phyloP scores from a whole-genome alignment of 257 asterid species.

The Fraxinus americana region DNA sequence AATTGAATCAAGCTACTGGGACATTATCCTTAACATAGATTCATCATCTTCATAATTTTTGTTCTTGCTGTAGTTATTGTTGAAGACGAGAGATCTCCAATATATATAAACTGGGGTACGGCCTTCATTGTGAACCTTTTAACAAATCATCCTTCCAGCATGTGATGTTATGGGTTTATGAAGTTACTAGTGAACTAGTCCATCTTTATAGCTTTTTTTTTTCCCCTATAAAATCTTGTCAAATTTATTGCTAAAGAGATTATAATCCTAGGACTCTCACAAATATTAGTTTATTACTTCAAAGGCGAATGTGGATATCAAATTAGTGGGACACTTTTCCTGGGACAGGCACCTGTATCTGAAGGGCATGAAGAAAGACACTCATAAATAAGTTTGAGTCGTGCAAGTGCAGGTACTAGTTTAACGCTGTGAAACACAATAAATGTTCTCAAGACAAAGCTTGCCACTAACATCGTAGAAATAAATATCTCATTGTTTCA shows the following conservation, averaged over 20 bases:
- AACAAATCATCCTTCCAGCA: conserved; percentile 2
- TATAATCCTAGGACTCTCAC: not conserved
- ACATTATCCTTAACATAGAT: conserved; percentile 6
- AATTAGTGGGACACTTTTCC: not conserved
- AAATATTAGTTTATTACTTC: not conserved
- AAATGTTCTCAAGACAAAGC: not conserved
- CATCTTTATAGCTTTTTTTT: not conserved
- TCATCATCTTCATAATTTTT: not conserved
- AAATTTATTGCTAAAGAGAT: no score
- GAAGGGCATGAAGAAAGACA: not conserved
- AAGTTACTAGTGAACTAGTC: not conserved
- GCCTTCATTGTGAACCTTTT: conserved; percentile 16
- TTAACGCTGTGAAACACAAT: not conserved
- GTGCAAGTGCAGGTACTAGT: not conserved
- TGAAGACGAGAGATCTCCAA: not conserved
- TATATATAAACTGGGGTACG: conserved; percentile 7
- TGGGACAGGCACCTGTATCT: not conserved
- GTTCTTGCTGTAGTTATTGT: not conserved
- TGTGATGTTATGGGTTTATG: not conserved
- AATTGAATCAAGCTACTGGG: conserved; percentile 15
- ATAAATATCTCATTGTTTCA: not conserved
- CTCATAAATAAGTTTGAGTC: not conserved
- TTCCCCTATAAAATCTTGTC: no score
- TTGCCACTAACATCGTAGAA: not conserved
- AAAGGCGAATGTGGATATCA: not conserved